Evolutionary conservation across 192 early-diverging fungal genomes (phyloP).

Genomic region (Linnemannia zychae): DNA sequence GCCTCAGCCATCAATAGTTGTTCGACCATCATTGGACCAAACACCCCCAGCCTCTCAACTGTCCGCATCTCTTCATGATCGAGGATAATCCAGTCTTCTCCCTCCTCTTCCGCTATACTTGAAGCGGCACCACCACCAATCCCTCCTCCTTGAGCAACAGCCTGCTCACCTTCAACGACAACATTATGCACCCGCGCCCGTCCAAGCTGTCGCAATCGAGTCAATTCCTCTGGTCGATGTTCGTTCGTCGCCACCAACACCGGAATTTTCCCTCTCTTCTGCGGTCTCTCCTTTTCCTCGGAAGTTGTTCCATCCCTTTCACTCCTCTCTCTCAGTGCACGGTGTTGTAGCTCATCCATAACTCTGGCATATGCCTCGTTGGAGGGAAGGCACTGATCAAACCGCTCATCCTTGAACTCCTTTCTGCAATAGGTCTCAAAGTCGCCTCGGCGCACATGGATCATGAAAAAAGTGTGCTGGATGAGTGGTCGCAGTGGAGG

Average conservation of each 20-base stretch:
- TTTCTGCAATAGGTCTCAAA: slow-evolving; percentile 18
- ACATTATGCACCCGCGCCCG: background rate
- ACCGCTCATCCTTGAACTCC: background rate
- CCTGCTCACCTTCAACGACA: background rate
- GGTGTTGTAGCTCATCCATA: background rate
- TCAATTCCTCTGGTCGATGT: background rate
- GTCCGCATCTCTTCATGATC: slow-evolving; percentile 7
- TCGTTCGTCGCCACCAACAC: slow-evolving; percentile 17
- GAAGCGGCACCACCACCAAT: background rate
- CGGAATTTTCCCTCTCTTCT: background rate
- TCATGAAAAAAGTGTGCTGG: slow-evolving; percentile 15
- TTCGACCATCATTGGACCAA: slow-evolving; percentile 7
- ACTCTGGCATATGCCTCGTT: slow-evolving; percentile 4
- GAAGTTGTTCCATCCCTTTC: background rate
- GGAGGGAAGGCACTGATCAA: background rate
- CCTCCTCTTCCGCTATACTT: background rate
- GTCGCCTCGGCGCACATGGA: slow-evolving; percentile 14
- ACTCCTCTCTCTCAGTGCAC: background rate
- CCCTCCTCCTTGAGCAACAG: background rate
- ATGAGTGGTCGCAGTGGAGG: background rate
- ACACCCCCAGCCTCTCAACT: slow-evolving; percentile 2
- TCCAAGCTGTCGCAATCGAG: background rate
- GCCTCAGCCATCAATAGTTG: slow-evolving; percentile 12
- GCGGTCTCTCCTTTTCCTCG: background rate
- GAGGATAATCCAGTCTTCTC: slow-evolving; percentile 8